Base-by-base conservation (phyloP, 2,329 filamentous ascomycete genomes). In the Neopestalotiopsis clavispora region DNA sequence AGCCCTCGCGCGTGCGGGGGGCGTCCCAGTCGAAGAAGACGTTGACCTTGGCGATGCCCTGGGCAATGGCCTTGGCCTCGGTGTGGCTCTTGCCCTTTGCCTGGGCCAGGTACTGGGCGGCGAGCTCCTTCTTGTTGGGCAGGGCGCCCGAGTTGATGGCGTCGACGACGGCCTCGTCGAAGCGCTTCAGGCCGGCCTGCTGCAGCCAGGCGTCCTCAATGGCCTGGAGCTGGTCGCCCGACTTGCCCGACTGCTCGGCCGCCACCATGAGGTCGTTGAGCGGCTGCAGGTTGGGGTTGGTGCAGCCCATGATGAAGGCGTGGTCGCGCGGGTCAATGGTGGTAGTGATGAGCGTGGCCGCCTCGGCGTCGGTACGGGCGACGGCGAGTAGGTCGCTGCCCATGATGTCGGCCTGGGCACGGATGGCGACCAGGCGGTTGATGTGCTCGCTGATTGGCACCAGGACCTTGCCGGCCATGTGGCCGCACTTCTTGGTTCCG, bases 321-420 rank as follows among this genome's bases (percentile, higher is more conserved):
- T 99, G 96, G 83, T 99, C 96, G 76, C 96, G 93, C 69, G 93
- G 91, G 83, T 99, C 96, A 79, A 99, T 98, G 75, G 94, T 97
- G 42, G 94, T 95, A 72, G 94, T 97, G 85, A 99, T 97, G 76
- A 99, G 91, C 4, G 96, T 99, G 42, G 96, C 96, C 67, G 96
- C 96, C 86, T 99, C 96, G 75, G 96, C 97, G 83, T 99, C 96
- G 69, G 96, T 99, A 77, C 96, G 92, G 67, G 96, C 96, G 73
- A 99, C 90, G 74, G 94, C 94, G 52, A 99, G 84, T 71, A 99
- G 91, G 78, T 99, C 94, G 71, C 90, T 88, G 72, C 93, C 96
- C 96, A 99, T 98, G 78, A 99, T 98, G 79, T 99, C 96, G 74
- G 96, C 95, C 84, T 99, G 96, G 4, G 96, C 95, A 70, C 96